phyloP scores from a whole-genome alignment of 805 yeast genomes.

The Zygosaccharomyces bailii region DNA sequence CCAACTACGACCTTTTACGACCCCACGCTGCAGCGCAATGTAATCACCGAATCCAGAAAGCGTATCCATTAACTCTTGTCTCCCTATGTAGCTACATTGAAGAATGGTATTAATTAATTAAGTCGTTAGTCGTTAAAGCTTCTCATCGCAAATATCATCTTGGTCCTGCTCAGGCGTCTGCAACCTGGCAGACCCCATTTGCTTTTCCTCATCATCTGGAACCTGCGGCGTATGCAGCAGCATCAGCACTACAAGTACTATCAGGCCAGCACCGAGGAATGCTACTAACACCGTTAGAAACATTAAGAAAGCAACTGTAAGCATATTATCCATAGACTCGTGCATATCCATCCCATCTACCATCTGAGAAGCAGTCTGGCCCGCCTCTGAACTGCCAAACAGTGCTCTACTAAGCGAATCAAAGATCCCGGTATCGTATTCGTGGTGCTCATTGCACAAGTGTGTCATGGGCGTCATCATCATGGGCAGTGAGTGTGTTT shows the following conservation, averaged over 20 bases:
- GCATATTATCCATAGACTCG: slow-evolving; percentile 14
- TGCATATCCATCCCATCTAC: slow-evolving; percentile 3
- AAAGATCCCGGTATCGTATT: slow-evolving; percentile 13
- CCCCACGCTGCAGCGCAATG: slow-evolving; percentile 8
- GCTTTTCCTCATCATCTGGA: slow-evolving; percentile 13
- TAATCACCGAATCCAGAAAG: slow-evolving; percentile 12
- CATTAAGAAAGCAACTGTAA: slow-evolving; percentile 12
- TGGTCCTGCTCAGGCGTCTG: neutral
- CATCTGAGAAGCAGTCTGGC: neutral
- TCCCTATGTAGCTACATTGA: neutral
- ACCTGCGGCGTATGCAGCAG: slow-evolving; percentile 1
- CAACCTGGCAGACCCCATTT: slow-evolving; percentile 3
- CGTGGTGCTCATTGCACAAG: slow-evolving; percentile 13
- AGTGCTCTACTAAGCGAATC: slow-evolving; percentile 9
- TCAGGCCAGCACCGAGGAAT: slow-evolving; percentile 11
- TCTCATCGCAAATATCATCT: neutral
- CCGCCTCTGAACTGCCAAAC: slow-evolving; percentile 1
- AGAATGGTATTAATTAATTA: neutral
- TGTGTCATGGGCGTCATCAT: slow-evolving; percentile 4
- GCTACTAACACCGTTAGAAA: slow-evolving; percentile 13
- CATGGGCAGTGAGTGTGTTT: neutral
- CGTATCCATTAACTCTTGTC: slow-evolving; percentile 3
- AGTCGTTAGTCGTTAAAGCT: slow-evolving; percentile 6
- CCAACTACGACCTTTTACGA: slow-evolving; percentile 17
- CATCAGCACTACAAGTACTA: slow-evolving; percentile 8